phyloP scores from a whole-genome alignment of 768 basidiomycete species.

The Rhodotorula paludigena region DNA sequence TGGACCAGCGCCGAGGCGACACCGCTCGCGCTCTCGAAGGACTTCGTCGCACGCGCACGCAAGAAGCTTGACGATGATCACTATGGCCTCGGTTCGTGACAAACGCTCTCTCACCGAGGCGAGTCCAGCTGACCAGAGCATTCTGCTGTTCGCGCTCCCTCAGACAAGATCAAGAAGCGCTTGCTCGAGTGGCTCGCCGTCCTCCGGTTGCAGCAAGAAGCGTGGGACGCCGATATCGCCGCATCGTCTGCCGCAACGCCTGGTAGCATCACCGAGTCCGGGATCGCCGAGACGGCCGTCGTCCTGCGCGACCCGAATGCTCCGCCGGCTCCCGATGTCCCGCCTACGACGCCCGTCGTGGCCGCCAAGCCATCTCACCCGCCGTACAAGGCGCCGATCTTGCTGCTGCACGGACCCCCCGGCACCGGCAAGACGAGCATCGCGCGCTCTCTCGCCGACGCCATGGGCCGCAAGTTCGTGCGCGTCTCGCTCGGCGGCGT shows the following conservation, averaged over 20 bases:
- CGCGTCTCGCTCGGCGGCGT: conserved; percentile 88
- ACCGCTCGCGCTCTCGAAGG: conserved; percentile 46
- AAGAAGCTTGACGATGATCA: conserved; percentile 82
- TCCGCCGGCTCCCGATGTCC: neutral
- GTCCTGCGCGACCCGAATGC: conserved; percentile 10
- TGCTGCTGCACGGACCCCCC: conserved; percentile 61
- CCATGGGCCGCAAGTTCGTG: conserved; percentile 78
- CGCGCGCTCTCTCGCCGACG: conserved; percentile 78
- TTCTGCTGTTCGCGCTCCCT: neutral
- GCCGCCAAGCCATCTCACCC: neutral
- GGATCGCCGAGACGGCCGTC: conserved; percentile 12
- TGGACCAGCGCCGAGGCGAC: conserved; percentile 54
- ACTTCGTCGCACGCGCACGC: conserved; percentile 54
- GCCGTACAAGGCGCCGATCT: conserved; percentile 36
- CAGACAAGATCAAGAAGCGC: conserved; percentile 81
- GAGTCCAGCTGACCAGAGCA: no score
- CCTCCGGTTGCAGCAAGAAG: conserved; percentile 55
- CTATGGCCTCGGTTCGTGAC: conserved; percentile 60
- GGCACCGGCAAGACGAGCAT: conserved; percentile 89
- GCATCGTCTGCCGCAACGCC: conserved; percentile 4
- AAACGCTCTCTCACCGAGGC: no score
- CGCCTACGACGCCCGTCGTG: neutral
- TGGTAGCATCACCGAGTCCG: conserved; percentile 26
- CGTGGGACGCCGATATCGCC: neutral
- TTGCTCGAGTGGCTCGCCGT: conserved; percentile 88